Evolutionary conservation across 192 early-diverging fungal species (phyloP).

Genomic region (Entomortierella chlamydospora): DNA sequence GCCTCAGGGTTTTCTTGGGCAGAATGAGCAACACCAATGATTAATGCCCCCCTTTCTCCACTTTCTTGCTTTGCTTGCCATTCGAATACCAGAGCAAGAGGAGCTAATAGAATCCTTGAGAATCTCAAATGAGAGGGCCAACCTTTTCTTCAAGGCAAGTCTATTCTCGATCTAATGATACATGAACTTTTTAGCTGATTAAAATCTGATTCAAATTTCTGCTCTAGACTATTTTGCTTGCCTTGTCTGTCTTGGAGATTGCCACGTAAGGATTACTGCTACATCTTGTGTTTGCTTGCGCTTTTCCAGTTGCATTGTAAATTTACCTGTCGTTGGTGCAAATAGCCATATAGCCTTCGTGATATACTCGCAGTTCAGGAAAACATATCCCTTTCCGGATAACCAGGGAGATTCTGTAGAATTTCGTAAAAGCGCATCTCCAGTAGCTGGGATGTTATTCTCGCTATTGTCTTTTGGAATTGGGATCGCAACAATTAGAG

Average conservation of each 20-base stretch:
- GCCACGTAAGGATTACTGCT: constrained; percentile 16
- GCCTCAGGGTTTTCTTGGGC: too few relatives aligned
- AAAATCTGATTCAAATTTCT: background rate
- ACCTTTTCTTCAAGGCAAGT: constrained; percentile 37
- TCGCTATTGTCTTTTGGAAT: constrained; percentile 36
- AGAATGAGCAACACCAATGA: too few relatives aligned
- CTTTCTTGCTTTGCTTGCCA: too few relatives aligned
- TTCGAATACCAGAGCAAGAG: constrained; percentile 48
- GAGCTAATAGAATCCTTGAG: constrained; percentile 35
- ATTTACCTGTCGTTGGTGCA: background rate
- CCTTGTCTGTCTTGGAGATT: constrained; percentile 38
- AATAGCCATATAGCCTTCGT: constrained; percentile 30
- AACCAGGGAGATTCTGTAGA: background rate
- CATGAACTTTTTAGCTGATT: too few relatives aligned
- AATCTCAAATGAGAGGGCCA: constrained; percentile 34
- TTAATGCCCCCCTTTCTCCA: too few relatives aligned
- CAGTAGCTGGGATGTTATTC: constrained; percentile 14
- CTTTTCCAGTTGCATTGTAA: background rate
- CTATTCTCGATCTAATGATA: too few relatives aligned
- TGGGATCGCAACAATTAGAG: constrained; percentile 33
- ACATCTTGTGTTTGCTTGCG: too few relatives aligned
- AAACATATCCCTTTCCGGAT: constrained; percentile 1
- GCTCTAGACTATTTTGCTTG: constrained; percentile 16
- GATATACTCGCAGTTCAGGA: constrained; percentile 12
- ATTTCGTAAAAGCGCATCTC: constrained; percentile 25